Evolutionary conservation across 106 monocot species (phyloP), one percentile per base, ranked within the genome.

Genomic region (Apostasia shenzhenica): DNA sequence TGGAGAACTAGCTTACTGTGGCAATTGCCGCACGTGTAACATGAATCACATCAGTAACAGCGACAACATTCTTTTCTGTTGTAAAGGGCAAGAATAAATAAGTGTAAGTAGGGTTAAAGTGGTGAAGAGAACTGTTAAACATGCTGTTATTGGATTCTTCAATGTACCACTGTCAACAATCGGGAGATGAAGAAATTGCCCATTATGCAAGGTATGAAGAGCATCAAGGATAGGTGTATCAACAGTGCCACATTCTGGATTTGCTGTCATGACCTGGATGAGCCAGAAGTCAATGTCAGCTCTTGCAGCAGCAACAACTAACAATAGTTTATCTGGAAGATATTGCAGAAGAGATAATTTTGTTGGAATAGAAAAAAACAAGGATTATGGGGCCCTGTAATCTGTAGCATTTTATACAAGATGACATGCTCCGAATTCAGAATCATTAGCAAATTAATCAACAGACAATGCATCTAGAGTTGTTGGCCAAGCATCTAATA

Each of bases 161-260:
- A 47, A 63, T n/a, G 8, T 75, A 97, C 97, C 97, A 82, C 78
- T 81, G 69, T 90, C 92, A 12, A 97, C 72, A 76, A 97, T 85
- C 73, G 97, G 97, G 48, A 97, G 79, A 79, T 97, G 97, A 44
- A 97, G 79, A 76, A 95, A 95, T 78, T 86, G 86, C 59, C 85
- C 86, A 72, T 84, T 83, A 61, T 92, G 91, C 97, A 97, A 89
- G 50, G 67, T 92, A 69, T 92, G 92, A 61, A 97, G 86, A 51
- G 97, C 97, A 83, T 97, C 92, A 57, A 97, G 67, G 51, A 97
- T 97, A 54, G 97, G 81, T 13, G 83, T 97, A 62, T 97, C 86
- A 70, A 86, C 57, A 48, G 84, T 89, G 46, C 59, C 97, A 66
- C 86, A 97, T 83, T 91, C 86, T 61, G 97, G 97, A 59, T 89